Evolutionary conservation across 2,329 filamentous ascomycete species (phyloP).

Genomic region (Aspergillus piperis): DNA sequence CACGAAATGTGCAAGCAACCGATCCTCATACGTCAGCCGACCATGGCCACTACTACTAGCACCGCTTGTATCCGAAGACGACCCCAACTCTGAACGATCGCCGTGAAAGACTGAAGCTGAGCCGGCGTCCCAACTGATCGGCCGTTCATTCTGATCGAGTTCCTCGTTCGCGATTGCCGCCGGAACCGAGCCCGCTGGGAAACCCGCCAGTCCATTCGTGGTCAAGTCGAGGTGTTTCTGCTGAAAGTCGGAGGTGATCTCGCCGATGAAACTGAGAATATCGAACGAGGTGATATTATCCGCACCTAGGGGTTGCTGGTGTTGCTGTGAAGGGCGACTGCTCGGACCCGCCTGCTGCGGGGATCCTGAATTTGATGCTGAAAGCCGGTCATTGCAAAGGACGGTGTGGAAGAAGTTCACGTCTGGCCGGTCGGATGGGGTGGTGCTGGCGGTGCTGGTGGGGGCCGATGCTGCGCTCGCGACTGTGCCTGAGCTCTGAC

Average conservation of each 20-base stretch:
- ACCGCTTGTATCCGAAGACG: neutral
- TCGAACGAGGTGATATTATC: conserved; percentile 32
- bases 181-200: neutral
- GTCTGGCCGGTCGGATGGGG: conserved; percentile 21
- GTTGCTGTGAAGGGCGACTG: conserved; percentile 10
- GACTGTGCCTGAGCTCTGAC: neutral
- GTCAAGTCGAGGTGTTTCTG: conserved; percentile 38
- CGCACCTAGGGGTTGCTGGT: neutral
- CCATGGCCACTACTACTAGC: no score
- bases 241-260: conserved; percentile 37
- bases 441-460: neutral
- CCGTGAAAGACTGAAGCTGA: neutral
- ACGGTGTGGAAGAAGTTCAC: conserved; percentile 33
- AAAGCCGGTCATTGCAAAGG: conserved; percentile 28
- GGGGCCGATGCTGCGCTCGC: neutral
- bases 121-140: conserved; percentile 10
- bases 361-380: neutral
- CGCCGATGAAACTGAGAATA: conserved; percentile 41
- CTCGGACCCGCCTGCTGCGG: neutral
- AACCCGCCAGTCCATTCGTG: conserved; percentile 15
- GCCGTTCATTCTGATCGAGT: conserved; percentile 6
- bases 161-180: neutral
- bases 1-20: conserved; percentile 33
- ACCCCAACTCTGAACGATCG: neutral
- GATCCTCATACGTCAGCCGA: conserved; percentile 29